Evolutionary conservation across 176 grass and related monocot genomes (phyloP).

Genomic region (Triticum monococcum): DNA sequence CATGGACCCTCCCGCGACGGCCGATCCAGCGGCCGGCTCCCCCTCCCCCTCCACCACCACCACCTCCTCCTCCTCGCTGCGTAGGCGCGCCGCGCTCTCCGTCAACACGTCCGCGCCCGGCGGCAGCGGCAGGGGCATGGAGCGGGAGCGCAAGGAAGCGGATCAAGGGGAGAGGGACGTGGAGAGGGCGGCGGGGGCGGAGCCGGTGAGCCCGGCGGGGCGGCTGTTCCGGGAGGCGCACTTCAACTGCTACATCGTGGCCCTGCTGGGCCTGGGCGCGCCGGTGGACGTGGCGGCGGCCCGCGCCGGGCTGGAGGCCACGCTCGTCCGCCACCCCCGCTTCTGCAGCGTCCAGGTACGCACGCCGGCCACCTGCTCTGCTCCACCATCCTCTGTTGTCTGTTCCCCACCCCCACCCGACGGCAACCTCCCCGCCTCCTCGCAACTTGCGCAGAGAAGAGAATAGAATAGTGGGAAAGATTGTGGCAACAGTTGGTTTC

Average conservation of each 20-base stretch:
- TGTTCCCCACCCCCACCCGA: neutral
- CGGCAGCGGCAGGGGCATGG: neutral
- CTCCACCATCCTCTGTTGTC: neutral
- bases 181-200: neutral
- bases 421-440: too few species aligned
- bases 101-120: conserved; percentile 10
- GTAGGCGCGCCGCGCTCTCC: conserved; percentile 16
- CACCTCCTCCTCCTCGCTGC: neutral
- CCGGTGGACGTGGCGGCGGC: conserved; percentile 38
- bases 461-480: too few species aligned
- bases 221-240: conserved; percentile 68
- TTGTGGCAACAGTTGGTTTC: neutral
- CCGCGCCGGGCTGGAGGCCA: conserved; percentile 53
- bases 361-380: neutral
- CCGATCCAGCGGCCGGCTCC: neutral
- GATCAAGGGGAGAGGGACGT: neutral
- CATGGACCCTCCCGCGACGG: conserved; percentile 36
- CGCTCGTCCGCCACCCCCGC: conserved; percentile 70
- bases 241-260: conserved; percentile 87
- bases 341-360: conserved; percentile 89
- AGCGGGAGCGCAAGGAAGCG: neutral
- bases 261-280: conserved; percentile 45
- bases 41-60: neutral
- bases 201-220: conserved; percentile 80
- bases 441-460: neutral